A percentile compares a stretch with the other conserved stretches of the same genome.
Conservation (phyloP, 768 basidiomycete species). For the Phlebiopsis gigantea region DNA sequence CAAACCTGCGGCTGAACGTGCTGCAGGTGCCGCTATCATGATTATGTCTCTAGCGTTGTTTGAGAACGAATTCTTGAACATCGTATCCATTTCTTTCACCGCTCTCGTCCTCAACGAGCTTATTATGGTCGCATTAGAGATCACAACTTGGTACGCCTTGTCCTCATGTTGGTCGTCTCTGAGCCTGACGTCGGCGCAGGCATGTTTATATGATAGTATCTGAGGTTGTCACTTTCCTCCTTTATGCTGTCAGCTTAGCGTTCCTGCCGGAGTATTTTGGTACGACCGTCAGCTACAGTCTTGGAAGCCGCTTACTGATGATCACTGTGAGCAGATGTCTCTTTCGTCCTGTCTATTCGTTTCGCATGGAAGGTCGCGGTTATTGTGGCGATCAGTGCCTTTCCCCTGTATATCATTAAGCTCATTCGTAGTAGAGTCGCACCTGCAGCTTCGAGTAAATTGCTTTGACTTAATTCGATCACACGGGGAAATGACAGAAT, state of each 20-base stretch:
- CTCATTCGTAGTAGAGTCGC: slow-evolving; percentile 78
- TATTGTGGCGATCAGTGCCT: slow-evolving; percentile 90
- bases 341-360: slow-evolving; percentile 81
- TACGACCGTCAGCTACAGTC: slow-evolving; percentile 32
- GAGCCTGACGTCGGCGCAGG: slow-evolving; percentile 38
- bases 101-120: slow-evolving; percentile 94
- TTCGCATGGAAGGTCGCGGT: slow-evolving; percentile 95
- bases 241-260: slow-evolving; percentile 88
- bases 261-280: slow-evolving; percentile 98
- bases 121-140: slow-evolving; percentile 98
- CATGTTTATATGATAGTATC: slow-evolving; percentile 94
- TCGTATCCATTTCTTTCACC: slow-evolving; percentile 97
- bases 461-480: slow-evolving; percentile 49
- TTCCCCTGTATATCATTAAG: slow-evolving; percentile 91
- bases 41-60: slow-evolving; percentile 94
- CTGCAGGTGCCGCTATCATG: slow-evolving; percentile 92
- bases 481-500: background rate
- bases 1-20: background rate
- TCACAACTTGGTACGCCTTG: slow-evolving; percentile 79
- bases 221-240: slow-evolving; percentile 79
- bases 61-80: slow-evolving; percentile 96
- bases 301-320: slow-evolving; percentile 9
- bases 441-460: slow-evolving; percentile 91
- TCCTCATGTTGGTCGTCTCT: background rate
- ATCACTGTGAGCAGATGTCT: slow-evolving; percentile 55